Evolutionary conservation across 805 yeast species (phyloP), one percentile per base, ranked within the genome.

Genomic region (Candida palmyrensis): DNA sequence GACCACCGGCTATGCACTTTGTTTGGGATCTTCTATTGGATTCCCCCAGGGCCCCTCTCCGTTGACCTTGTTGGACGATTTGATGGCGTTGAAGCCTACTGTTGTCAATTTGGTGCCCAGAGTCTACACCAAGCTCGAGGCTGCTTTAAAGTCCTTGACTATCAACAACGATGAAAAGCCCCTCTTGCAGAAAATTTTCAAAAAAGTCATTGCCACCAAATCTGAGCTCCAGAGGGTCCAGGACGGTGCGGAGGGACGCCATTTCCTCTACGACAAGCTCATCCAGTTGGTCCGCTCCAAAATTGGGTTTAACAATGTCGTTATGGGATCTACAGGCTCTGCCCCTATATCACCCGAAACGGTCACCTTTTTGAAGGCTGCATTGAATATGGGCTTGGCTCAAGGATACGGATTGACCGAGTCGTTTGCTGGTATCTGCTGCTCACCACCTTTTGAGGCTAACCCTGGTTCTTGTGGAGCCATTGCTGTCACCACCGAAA

Each of bases 361-460:
- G 1, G 63, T 80, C 26, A 58, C 62, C 37, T 82, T 79, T 50
- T 55, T 83, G 45, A 72, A 77, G 47, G 77, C 78, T n/a, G 66
- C 78, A 1, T 66, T 83, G 33, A 75, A 73, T 40, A 53, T 73
- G 36, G 75, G 73, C 62, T 70, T 74, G 39, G 40, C 57, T 9
- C 88, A 82, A 57, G 92, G 90, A n/a, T 82, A 81, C 53, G 90
- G 89, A 3, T 65, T 78, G 25, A 77, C 84, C 5, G 87, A 79
- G 52, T 65, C 79, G 11, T 71, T 77, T 46, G 83, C 82, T 2
- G 81, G 79, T 3, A 48, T 71, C 33, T 54, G 65, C 15, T 42
- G 64, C 53, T 51, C 62, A 38, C 53, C 51, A 29, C 56, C 58
- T 5, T 59, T 43, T 39, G 86, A 79, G 35, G 41, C 57, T 19